Conservation (phyloP, 2,329 filamentous ascomycete species). For the Rutstroemia sp. region DNA sequence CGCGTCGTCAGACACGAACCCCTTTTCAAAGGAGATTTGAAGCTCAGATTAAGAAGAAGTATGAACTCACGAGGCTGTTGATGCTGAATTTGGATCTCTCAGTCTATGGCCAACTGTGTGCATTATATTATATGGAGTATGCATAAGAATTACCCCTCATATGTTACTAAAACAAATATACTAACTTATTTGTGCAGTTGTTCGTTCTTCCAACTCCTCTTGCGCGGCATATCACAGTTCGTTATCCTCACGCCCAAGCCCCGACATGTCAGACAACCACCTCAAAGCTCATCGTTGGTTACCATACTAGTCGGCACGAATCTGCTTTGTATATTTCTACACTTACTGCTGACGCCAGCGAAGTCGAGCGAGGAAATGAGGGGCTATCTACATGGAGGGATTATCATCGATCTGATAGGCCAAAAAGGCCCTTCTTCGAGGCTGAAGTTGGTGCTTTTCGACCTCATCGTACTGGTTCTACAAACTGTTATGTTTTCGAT, state of each 20-base stretch:
- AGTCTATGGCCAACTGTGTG: slow-evolving; percentile 57
- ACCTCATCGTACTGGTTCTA: slow-evolving; percentile 46
- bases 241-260: slow-evolving; percentile 55
- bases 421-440: slow-evolving; percentile 54
- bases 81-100: slow-evolving; percentile 54
- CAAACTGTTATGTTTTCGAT: slow-evolving; percentile 60
- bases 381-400: slow-evolving; percentile 60
- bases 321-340: slow-evolving; percentile 51
- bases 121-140: slow-evolving; percentile 65
- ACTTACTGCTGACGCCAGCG: slow-evolving; percentile 48
- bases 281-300: slow-evolving; percentile 48
- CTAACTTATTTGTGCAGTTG: slow-evolving; percentile 38
- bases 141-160: slow-evolving; percentile 19
- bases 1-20: slow-evolving; percentile 6
- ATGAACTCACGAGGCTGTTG: slow-evolving; percentile 50
- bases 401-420: slow-evolving; percentile 61
- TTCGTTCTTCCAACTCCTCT: slow-evolving; percentile 54
- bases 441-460: slow-evolving; percentile 46
- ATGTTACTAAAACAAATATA: neutral
- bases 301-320: slow-evolving; percentile 52
- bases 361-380: slow-evolving; percentile 52
- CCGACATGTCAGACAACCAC: slow-evolving; percentile 45
- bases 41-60: slow-evolving; percentile 44
- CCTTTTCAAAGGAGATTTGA: slow-evolving; percentile 27
- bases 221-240: slow-evolving; percentile 52